Evolutionary conservation across 2,329 filamentous ascomycete species (phyloP).

Genomic region (Huntiella savannae): DNA sequence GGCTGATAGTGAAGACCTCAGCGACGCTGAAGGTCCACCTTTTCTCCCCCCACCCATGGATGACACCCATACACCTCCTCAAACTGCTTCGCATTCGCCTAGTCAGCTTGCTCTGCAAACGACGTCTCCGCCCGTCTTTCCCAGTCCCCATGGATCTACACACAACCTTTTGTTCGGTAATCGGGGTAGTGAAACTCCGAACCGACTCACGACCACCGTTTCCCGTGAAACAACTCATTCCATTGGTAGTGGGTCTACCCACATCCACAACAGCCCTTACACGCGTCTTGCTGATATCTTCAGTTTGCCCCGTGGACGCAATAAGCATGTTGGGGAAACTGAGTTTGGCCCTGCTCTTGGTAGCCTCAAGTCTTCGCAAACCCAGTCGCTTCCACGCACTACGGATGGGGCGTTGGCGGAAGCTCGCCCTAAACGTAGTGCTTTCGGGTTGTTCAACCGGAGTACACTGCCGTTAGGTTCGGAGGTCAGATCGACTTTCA

Average conservation of each 20-base stretch:
- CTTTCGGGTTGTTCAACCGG: conserved; percentile 38
- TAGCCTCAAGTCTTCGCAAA: conserved; percentile 50
- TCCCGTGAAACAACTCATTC: conserved; percentile 14
- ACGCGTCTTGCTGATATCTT: conserved; percentile 31
- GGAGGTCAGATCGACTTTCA: conserved; percentile 21
- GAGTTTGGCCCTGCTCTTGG: conserved; percentile 48
- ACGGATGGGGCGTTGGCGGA: conserved; percentile 25
- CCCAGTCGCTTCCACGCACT: conserved; percentile 54
- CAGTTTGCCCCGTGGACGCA: conserved; percentile 38
- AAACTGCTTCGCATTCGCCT: conserved; percentile 24
- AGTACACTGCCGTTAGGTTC: conserved; percentile 29
- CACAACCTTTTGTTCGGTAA: conserved; percentile 36
- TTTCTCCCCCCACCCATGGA: conserved; percentile 18
- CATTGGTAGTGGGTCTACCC: conserved; percentile 23
- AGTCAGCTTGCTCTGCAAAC: conserved; percentile 41
- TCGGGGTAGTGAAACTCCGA: conserved; percentile 8
- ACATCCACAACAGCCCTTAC: conserved; percentile 15
- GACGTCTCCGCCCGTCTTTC: conserved; percentile 35
- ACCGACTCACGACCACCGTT: conserved; percentile 9
- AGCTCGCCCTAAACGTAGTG: conserved; percentile 24
- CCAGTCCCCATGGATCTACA: conserved; percentile 42
- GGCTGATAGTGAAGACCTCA: conserved; percentile 26
- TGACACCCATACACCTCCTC: conserved; percentile 16
- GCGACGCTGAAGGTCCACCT: conserved; percentile 37
- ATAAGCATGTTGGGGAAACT: conserved; percentile 20